Conservation (phyloP, 805 yeast species). For the Tetrapisispora taiwanensis region DNA sequence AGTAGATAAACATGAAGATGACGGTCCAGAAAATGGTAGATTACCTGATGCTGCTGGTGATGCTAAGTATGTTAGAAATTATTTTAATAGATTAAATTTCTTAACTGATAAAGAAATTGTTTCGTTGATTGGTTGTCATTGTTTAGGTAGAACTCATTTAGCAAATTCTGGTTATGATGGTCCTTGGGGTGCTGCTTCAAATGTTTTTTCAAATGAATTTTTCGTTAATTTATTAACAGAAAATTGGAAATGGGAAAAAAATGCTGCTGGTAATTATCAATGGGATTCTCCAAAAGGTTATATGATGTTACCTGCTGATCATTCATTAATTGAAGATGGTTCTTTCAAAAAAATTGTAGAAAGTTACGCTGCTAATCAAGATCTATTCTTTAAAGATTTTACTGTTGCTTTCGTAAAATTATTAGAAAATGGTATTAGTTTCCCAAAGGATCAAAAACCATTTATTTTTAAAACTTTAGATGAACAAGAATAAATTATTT, state of each 20-base stretch:
- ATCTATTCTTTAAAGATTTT: constrained; percentile 53
- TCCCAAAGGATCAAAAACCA: constrained; percentile 38
- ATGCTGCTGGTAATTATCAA: constrained; percentile 52
- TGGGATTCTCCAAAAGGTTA: constrained; percentile 53
- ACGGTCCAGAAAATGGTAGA: constrained; percentile 55
- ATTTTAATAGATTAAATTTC: constrained; percentile 52
- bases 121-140: constrained; percentile 66
- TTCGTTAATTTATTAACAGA: constrained; percentile 47
- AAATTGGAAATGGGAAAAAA: constrained; percentile 43
- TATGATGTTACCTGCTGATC: constrained; percentile 84
- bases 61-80: constrained; percentile 51
- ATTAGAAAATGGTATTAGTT: constrained; percentile 65
- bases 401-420: constrained; percentile 57
- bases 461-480: constrained; percentile 55
- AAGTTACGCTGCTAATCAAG: constrained; percentile 57
- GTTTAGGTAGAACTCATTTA: constrained; percentile 66
- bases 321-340: constrained; percentile 55
- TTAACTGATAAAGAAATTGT: constrained; percentile 65
- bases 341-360: constrained; percentile 52
- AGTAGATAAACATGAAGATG: constrained; percentile 41
- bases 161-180: constrained; percentile 71
- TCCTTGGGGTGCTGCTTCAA: constrained; percentile 82
- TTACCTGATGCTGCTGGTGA: constrained; percentile 66
- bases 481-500: constrained; percentile 35
- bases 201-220: constrained; percentile 64